Evolutionary conservation across 768 basidiomycete species (phyloP).

Genomic region (Dendrothele bispora): DNA sequence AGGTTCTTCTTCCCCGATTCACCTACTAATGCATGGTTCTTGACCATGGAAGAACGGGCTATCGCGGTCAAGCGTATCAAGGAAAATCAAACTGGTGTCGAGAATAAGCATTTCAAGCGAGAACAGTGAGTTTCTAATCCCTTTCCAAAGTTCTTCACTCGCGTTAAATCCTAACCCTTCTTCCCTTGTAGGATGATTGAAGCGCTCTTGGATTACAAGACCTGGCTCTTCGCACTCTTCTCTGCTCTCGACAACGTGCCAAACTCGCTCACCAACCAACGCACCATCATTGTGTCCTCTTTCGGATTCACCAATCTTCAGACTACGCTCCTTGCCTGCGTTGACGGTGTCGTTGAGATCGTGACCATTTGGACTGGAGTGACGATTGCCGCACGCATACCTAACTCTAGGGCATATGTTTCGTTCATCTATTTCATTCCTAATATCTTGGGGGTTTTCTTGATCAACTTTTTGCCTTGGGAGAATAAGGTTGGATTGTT

Average conservation of each 20-base stretch:
- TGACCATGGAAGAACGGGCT: slow-evolving; percentile 61
- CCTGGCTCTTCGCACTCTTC: slow-evolving; percentile 76
- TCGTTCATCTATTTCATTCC: slow-evolving; percentile 63
- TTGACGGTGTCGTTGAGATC: slow-evolving; percentile 66
- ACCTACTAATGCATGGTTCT: slow-evolving; percentile 74
- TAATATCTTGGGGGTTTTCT: slow-evolving; percentile 58
- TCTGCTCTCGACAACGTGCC: slow-evolving; percentile 61
- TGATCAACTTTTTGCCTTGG: slow-evolving; percentile 68
- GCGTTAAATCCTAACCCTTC: neutral
- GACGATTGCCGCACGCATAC: slow-evolving; percentile 51
- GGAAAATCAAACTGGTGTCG: slow-evolving; percentile 79
- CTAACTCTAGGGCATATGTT: slow-evolving; percentile 64
- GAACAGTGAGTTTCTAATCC: slow-evolving; percentile 60
- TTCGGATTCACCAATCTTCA: slow-evolving; percentile 66
- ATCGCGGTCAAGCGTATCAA: slow-evolving; percentile 67
- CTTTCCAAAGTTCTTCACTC: neutral
- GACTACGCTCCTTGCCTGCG: slow-evolving; percentile 69
- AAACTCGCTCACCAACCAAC: slow-evolving; percentile 44
- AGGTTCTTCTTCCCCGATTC: slow-evolving; percentile 76
- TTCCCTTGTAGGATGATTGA: slow-evolving; percentile 56
- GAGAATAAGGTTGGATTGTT: slow-evolving; percentile 63
- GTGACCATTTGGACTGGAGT: slow-evolving; percentile 70
- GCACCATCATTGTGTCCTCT: slow-evolving; percentile 52
- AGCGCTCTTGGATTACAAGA: slow-evolving; percentile 67
- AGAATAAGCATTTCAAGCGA: slow-evolving; percentile 79